These are phyloP conservation scores for Blastocystis sp. DNA, from an alignment of 352 stramenopile genomes.

Conservation along the genomic window DNA sequence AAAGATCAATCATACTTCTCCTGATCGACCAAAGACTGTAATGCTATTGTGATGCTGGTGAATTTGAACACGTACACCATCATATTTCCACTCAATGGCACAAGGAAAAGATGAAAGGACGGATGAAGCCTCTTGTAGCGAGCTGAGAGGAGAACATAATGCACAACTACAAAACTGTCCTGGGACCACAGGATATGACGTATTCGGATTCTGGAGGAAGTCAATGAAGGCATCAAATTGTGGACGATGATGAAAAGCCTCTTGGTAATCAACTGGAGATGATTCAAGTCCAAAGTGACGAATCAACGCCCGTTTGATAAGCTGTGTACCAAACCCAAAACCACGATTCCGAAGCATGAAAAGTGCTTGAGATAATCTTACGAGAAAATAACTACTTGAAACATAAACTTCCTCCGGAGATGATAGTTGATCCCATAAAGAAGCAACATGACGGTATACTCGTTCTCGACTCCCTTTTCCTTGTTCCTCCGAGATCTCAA, in stretches of 20 bases:
- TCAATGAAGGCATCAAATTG: conserved; percentile 12
- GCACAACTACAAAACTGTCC: conserved; percentile 34
- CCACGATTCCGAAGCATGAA: conserved; percentile 31
- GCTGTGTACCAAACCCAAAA: not conserved
- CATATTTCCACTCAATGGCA: conserved; percentile 12
- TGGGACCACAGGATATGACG: not conserved
- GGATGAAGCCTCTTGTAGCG: not conserved
- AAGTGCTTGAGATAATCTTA: not conserved
- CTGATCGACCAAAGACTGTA: conserved; percentile 14
- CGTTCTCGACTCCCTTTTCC: conserved; percentile 44
- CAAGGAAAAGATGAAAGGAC: not conserved
- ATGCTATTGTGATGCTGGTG: not conserved
- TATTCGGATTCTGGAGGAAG: not conserved
- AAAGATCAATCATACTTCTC: not conserved
- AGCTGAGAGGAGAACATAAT: conserved; percentile 18
- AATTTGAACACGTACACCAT: conserved; percentile 43
- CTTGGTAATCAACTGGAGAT: not conserved
- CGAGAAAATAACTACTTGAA: not conserved
- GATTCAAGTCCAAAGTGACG: not conserved
- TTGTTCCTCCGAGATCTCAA: conserved; percentile 16
- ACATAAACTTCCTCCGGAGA: not conserved
- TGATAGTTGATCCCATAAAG: not conserved
- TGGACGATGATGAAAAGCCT: not conserved
- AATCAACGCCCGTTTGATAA: not conserved
- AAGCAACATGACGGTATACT: not conserved